Percentiles rank a stretch among this genome's conserved stretches.
Evolutionary conservation across 495 filamentous ascomycete species (phyloP).

Genomic region (Penicillium cataractarum): DNA sequence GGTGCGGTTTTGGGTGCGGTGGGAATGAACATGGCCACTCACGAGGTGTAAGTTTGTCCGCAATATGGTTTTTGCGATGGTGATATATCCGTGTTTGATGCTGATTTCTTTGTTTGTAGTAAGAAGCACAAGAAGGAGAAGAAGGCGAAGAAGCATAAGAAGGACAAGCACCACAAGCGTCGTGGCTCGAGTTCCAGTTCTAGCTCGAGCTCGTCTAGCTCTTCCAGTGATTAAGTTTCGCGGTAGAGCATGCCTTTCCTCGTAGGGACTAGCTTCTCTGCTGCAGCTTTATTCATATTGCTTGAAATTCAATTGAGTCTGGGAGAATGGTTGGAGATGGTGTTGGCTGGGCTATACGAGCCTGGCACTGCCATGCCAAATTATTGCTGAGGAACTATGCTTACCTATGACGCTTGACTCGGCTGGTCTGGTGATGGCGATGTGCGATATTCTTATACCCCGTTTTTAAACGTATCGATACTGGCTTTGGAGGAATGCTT

Average conservation of each 20-base stretch:
- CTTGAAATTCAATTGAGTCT: not conserved
- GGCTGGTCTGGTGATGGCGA: slow-evolving; percentile 4
- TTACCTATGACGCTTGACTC: not conserved
- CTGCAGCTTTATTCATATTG: not conserved
- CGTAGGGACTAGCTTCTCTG: too few relatives aligned
- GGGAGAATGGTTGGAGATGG: not conserved
- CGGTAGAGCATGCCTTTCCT: too few relatives aligned
- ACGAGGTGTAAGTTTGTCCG: slow-evolving; percentile 45
- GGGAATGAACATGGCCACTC: slow-evolving; percentile 40
- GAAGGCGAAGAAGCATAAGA: slow-evolving; percentile 31
- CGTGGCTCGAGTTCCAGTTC: slow-evolving; percentile 33
- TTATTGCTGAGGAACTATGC: not conserved
- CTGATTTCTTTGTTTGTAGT: slow-evolving; percentile 20
- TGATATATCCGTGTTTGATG: too few relatives aligned
- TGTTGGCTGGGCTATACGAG: not conserved
- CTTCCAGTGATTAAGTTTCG: not conserved
- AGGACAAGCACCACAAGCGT: slow-evolving; percentile 34
- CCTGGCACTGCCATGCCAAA: not conserved
- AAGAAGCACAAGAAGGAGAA: slow-evolving; percentile 37
- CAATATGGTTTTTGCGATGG: too few relatives aligned
- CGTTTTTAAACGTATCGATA: not conserved
- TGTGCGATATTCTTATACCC: not conserved
- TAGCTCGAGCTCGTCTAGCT: slow-evolving; percentile 34
- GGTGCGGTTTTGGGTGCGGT: slow-evolving; percentile 51
- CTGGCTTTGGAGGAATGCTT: too few relatives aligned